Percentiles rank a stretch among this genome's conserved stretches.
Evolutionary conservation across 345 rosid species (phyloP).

Genomic region (Rhodomyrtus tomentosa): DNA sequence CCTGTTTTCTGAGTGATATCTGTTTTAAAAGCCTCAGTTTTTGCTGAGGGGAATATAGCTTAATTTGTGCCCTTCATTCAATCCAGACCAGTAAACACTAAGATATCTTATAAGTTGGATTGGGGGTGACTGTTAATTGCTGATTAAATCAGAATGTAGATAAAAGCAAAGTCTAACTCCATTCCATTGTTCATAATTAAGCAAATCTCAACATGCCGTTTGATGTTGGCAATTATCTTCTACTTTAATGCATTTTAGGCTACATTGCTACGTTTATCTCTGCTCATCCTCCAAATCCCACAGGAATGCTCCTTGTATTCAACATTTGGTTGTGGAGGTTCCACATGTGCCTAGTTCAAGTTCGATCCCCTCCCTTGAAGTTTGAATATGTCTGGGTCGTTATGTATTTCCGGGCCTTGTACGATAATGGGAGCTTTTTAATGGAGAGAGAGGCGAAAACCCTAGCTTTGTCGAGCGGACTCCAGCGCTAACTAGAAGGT

Average conservation of each 20-base stretch:
- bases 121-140: not conserved
- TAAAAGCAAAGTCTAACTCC: not conserved
- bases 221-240: not conserved
- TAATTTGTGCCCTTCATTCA: not conserved
- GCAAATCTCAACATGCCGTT: not conserved
- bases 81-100: not conserved
- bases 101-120: not conserved
- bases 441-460: not conserved
- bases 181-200: not conserved
- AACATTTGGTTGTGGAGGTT: not conserved
- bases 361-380: not conserved
- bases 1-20: not conserved
- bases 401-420: not conserved
- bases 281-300: not conserved
- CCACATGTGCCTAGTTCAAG: not conserved
- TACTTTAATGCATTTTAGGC: not conserved
- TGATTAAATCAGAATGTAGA: not conserved
- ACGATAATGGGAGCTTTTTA: not conserved
- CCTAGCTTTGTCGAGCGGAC: not conserved
- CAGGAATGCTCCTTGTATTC: not conserved
- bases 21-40: not conserved
- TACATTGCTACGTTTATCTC: not conserved
- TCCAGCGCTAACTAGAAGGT: not conserved
- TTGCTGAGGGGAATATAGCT: not conserved
- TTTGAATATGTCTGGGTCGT: not conserved